Percentiles rank a stretch among this genome's conserved stretches.
phyloP scores from a whole-genome alignment of 2,329 filamentous ascomycete species.

The Tolypocladium endophyticum region DNA sequence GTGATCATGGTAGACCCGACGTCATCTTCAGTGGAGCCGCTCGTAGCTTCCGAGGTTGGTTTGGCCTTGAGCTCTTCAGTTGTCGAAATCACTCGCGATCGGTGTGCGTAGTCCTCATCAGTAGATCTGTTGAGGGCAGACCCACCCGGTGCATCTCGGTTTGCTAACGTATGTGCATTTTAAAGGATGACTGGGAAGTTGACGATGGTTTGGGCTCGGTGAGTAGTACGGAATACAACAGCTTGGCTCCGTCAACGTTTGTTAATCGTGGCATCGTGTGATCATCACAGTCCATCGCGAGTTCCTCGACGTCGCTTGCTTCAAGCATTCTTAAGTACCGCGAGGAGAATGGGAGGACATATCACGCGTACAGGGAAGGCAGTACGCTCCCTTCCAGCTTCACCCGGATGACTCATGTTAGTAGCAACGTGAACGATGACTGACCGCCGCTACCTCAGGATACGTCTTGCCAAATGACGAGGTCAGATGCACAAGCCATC shows the following conservation, averaged over 20 bases:
- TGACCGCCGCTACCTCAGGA: slow-evolving; percentile 5
- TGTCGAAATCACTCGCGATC: no score
- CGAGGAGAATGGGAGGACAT: slow-evolving; percentile 26
- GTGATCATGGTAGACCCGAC: neutral
- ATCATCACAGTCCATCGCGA: slow-evolving; percentile 2
- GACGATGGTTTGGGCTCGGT: slow-evolving; percentile 3
- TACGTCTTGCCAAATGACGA: slow-evolving; percentile 20
- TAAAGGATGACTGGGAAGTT: neutral
- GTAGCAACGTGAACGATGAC: neutral
- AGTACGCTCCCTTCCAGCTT: slow-evolving; percentile 7
- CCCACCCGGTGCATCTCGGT: neutral
- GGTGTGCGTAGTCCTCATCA: neutral
- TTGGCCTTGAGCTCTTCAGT: neutral
- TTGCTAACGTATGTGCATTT: neutral
- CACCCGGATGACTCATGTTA: neutral
- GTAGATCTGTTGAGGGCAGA: neutral
- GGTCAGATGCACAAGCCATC: slow-evolving; percentile 6
- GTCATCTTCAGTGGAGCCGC: neutral
- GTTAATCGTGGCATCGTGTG: neutral
- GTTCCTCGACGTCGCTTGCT: slow-evolving; percentile 15
- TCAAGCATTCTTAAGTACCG: slow-evolving; percentile 25
- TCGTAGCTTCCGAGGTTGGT: slow-evolving; percentile 4
- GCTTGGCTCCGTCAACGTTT: neutral
- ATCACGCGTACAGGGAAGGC: slow-evolving; percentile 20
- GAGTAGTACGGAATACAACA: neutral